Evolutionary conservation across 495 filamentous ascomycete species (phyloP).

Genomic region (Rostrohypoxylon terebratum): DNA sequence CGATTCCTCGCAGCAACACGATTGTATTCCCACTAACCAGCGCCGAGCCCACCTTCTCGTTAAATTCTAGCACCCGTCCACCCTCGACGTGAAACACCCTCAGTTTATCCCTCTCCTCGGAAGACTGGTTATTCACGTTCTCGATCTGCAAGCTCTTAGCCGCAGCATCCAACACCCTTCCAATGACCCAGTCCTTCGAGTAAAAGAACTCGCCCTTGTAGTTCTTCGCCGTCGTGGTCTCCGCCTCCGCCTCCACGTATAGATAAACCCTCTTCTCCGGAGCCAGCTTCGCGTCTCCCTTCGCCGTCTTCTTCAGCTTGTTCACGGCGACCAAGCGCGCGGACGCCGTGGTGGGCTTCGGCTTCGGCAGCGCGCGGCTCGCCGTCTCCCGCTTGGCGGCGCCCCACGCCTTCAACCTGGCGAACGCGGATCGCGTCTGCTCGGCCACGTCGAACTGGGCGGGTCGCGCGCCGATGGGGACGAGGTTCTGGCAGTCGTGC

Average conservation of each 20-base stretch:
- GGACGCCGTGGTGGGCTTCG: slow-evolving; percentile 69
- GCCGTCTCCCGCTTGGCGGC: slow-evolving; percentile 60
- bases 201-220: slow-evolving; percentile 87
- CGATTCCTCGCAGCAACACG: slow-evolving; percentile 87
- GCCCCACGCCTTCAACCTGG: slow-evolving; percentile 69
- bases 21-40: slow-evolving; percentile 85
- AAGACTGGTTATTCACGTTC: slow-evolving; percentile 88
- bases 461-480: slow-evolving; percentile 75
- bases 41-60: slow-evolving; percentile 79
- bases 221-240: slow-evolving; percentile 77
- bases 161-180: slow-evolving; percentile 86
- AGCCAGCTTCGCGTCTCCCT: slow-evolving; percentile 85
- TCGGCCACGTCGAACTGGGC: slow-evolving; percentile 53
- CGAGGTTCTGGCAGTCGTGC: slow-evolving; percentile 79
- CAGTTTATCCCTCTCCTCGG: slow-evolving; percentile 79
- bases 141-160: slow-evolving; percentile 82
- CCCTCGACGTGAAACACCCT: slow-evolving; percentile 93
- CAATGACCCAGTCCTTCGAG: slow-evolving; percentile 86
- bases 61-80: slow-evolving; percentile 85
- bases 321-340: slow-evolving; percentile 73
- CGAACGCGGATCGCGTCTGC: slow-evolving; percentile 74
- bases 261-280: slow-evolving; percentile 85
- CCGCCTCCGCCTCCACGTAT: slow-evolving; percentile 85
- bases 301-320: slow-evolving; percentile 83
- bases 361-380: slow-evolving; percentile 63